Percentiles rank a stretch among this genome's conserved stretches.
Evolutionary conservation across 345 rosid genomes (phyloP).

Genomic region (Heritiera fomes): DNA sequence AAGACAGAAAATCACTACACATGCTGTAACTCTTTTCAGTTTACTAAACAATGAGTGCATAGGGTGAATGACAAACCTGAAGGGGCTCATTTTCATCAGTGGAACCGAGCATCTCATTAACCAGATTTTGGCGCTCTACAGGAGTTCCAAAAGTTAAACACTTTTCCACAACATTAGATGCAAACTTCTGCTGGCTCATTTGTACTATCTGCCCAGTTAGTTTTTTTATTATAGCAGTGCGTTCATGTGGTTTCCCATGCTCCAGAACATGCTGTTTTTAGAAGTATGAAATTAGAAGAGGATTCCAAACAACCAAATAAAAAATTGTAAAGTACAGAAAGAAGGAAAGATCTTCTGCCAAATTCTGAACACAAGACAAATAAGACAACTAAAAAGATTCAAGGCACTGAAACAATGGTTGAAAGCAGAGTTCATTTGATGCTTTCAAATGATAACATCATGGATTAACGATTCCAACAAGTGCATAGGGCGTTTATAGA

Average conservation of each 20-base stretch:
- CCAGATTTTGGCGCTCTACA: constrained; percentile 68
- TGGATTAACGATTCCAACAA: background rate
- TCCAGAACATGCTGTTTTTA: constrained; percentile 82
- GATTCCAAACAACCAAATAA: background rate
- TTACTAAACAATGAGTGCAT: background rate
- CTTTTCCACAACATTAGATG: constrained; percentile 96
- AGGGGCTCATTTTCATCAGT: constrained; percentile 98
- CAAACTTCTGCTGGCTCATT: constrained; percentile 99
- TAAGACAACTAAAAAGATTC: background rate
- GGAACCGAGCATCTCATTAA: constrained; percentile 96
- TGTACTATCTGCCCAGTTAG: constrained; percentile 84
- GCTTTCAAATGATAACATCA: background rate
- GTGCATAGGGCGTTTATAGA: background rate
- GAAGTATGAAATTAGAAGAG: constrained; percentile 9
- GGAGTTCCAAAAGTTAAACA: constrained; percentile 82
- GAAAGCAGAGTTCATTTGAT: background rate
- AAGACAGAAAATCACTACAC: background rate
- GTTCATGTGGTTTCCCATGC: constrained; percentile 91
- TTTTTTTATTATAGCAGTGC: constrained; percentile 69
- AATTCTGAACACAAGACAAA: background rate
- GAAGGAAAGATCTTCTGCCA: background rate
- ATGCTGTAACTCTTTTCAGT: background rate
- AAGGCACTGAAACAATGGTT: background rate
- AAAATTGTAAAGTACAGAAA: background rate
- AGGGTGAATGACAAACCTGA: constrained; percentile 54